Percentiles rank a stretch among this genome's conserved stretches.
phyloP scores from a whole-genome alignment of 2,329 filamentous ascomycete species.

The Dactylellina drechsleri region DNA sequence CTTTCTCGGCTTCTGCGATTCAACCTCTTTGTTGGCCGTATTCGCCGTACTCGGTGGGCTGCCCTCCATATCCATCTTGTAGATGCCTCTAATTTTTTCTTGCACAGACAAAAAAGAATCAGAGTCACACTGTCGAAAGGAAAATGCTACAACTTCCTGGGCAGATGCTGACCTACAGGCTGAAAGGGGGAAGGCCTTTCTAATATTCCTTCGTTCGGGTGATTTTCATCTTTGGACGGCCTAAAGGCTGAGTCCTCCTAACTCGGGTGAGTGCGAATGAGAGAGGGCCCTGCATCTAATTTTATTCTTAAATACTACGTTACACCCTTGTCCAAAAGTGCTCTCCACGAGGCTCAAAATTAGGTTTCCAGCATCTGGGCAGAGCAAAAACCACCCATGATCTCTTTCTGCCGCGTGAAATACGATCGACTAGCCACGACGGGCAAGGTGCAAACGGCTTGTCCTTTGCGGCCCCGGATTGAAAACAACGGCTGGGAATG shows the following conservation, averaged over 20 bases:
- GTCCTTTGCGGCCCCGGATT: neutral
- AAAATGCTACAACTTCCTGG: neutral
- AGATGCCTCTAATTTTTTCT: conserved; percentile 13
- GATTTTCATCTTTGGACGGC: conserved; percentile 15
- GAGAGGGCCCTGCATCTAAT: conserved; percentile 37
- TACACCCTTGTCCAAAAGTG: conserved; percentile 30
- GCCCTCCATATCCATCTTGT: conserved; percentile 40
- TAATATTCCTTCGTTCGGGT: conserved; percentile 9
- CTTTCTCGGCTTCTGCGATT: neutral
- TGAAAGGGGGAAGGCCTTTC: conserved; percentile 16
- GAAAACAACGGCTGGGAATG: conserved; percentile 7
- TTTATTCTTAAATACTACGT: conserved; percentile 42
- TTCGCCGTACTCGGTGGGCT: conserved; percentile 30
- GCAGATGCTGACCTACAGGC: conserved; percentile 6
- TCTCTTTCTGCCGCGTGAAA: conserved; percentile 7
- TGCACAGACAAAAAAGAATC: conserved; percentile 5
- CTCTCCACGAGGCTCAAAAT: conserved; percentile 18
- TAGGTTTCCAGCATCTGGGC: neutral
- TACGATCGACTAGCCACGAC: neutral
- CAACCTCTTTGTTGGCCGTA: conserved; percentile 12
- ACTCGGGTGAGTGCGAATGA: conserved; percentile 31
- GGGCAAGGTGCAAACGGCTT: neutral
- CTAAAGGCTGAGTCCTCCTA: neutral
- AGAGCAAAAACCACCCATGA: neutral
- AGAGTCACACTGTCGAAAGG: neutral